Percentiles rank a stretch among this genome's conserved stretches.
These are phyloP conservation scores for Zea luxurians DNA, from an alignment of 176 grass and related monocot species.

Conservation along the genomic window DNA sequence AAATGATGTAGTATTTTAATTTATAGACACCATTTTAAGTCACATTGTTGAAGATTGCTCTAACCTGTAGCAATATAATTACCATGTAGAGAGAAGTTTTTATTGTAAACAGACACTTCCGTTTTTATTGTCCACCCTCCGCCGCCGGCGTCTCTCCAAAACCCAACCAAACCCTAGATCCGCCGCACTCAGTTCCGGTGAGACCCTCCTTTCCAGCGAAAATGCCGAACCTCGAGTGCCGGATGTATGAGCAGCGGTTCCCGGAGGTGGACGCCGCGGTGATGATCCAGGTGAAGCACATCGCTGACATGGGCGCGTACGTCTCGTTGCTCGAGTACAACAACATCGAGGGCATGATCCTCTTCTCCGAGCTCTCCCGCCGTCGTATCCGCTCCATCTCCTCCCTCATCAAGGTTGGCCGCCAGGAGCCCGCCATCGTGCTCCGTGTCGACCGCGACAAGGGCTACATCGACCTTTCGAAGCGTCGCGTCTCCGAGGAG, in stretches of 20 bases:
- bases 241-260: conserved; percentile 82
- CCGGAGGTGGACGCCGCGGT: conserved; percentile 92
- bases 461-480: conserved; percentile 93
- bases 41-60: no score
- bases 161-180: conserved; percentile 52
- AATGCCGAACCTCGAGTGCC: conserved; percentile 76
- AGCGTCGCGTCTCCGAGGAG: conserved; percentile 94
- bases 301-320: conserved; percentile 93
- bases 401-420: conserved; percentile 92
- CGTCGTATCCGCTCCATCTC: conserved; percentile 89
- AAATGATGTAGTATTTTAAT: no score
- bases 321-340: conserved; percentile 93
- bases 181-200: conserved; percentile 20
- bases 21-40: no score
- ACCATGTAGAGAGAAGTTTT: no score
- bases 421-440: conserved; percentile 95
- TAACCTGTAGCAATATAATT: no score
- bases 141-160: conserved; percentile 33
- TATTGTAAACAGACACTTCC: no score
- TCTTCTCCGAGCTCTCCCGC: conserved; percentile 95
- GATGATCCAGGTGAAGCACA: conserved; percentile 98
- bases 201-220: neutral
- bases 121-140: neutral
- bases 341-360: conserved; percentile 98
- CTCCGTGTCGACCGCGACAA: conserved; percentile 94